Evolutionary conservation across 75 land plant species (phyloP).

Genomic region (Pinus albicaulis): DNA sequence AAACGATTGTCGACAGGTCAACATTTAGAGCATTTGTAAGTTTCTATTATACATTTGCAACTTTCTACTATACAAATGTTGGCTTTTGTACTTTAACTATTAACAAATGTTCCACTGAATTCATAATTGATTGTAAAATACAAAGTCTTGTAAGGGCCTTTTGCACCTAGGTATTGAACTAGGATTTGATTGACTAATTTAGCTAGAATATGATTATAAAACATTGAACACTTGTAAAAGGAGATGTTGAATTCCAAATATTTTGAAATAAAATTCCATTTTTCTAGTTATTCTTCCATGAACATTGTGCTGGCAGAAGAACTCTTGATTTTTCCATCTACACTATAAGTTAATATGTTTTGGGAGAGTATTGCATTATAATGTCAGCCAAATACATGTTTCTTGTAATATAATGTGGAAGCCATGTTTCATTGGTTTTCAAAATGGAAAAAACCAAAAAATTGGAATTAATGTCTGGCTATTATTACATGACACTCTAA

Average conservation of each 20-base stretch:
- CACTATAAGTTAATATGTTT: not conserved
- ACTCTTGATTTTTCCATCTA: not conserved
- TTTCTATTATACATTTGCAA: not conserved
- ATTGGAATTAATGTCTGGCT: not conserved
- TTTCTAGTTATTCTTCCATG: not conserved
- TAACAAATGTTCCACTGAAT: not conserved
- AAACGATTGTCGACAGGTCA: constrained; percentile 85
- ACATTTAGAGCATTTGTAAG: constrained; percentile 99
- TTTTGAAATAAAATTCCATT: no score
- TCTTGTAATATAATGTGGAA: not conserved
- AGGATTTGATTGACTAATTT: no score
- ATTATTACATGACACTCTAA: not conserved
- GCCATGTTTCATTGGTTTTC: not conserved
- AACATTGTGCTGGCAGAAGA: not conserved
- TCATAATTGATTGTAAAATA: no score
- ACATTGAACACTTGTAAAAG: no score
- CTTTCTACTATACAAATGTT: not conserved
- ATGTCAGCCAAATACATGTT: no score
- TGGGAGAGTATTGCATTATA: no score
- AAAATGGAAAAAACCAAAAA: not conserved
- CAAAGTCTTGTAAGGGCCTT: no score
- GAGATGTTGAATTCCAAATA: no score
- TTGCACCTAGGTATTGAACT: no score
- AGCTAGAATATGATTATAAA: no score
- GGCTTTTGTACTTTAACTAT: not conserved